phyloP scores from a whole-genome alignment of 2,329 filamentous ascomycete species.

The Phaeoacremonium minimum region DNA sequence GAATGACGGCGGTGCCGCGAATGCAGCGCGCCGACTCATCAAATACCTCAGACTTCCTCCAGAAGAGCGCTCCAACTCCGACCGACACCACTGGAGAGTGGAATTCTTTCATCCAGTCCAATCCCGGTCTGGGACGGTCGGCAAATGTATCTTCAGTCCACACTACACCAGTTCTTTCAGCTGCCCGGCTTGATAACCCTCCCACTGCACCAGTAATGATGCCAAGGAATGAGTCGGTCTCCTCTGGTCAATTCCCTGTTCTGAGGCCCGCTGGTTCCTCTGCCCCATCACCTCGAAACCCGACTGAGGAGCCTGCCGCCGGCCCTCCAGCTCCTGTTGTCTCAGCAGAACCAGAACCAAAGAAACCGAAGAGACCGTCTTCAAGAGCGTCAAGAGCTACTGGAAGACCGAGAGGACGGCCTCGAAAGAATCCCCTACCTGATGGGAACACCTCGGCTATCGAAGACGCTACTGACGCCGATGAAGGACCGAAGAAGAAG shows the following conservation, averaged over 20 bases:
- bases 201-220: no score
- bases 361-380: conserved; percentile 50
- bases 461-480: conserved; percentile 61
- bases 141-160: conserved; percentile 21
- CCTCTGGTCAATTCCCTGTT: not conserved
- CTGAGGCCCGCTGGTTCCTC: conserved; percentile 1
- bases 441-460: conserved; percentile 71
- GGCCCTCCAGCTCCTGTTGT: not conserved
- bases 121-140: conserved; percentile 47
- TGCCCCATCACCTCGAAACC: conserved; percentile 9
- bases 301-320: conserved; percentile 2
- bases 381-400: conserved; percentile 54
- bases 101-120: conserved; percentile 71
- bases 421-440: conserved; percentile 44
- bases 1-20: conserved; percentile 72
- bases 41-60: conserved; percentile 11
- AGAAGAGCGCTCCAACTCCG: conserved; percentile 32
- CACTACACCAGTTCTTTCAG: conserved; percentile 28
- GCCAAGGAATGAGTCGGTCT: conserved; percentile 2
- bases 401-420: conserved; percentile 51
- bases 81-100: conserved; percentile 66
- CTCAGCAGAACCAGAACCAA: conserved; percentile 1
- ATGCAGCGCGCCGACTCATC: conserved; percentile 26
- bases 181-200: conserved; percentile 9
- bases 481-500: conserved; percentile 62